phyloP scores from a whole-genome alignment of 2,329 filamentous ascomycete species.

The Pseudocercospora eumusae region DNA sequence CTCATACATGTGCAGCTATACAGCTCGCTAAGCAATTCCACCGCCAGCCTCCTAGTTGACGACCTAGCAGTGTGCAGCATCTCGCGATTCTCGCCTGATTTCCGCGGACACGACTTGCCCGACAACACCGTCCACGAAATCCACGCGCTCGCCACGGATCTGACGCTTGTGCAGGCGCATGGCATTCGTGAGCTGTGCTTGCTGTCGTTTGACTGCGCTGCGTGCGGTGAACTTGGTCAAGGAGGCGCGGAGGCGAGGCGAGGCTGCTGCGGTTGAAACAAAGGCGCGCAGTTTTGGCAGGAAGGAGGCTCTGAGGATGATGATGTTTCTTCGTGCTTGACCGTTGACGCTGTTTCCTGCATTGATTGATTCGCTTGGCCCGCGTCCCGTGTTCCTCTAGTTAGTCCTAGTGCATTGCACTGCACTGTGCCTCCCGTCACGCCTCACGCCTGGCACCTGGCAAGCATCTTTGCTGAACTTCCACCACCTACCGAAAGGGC shows the following conservation, averaged over 20 bases:
- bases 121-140: conserved; percentile 8
- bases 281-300: not conserved
- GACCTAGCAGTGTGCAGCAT: conserved; percentile 1
- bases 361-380: conserved; percentile 1
- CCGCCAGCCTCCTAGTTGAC: not conserved
- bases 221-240: conserved; percentile 12
- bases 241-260: conserved; percentile 1
- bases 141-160: conserved; percentile 7
- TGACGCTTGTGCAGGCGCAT: not conserved
- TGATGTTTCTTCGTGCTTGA: too few species aligned
- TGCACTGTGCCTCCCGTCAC: not conserved
- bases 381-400: too few species aligned
- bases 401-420: not conserved
- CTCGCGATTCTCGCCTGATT: not conserved
- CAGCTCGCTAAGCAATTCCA: conserved; percentile 8
- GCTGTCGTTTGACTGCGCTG: not conserved
- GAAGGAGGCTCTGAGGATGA: conserved; percentile 4
- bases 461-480: conserved; percentile 10
- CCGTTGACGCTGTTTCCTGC: conserved; percentile 5
- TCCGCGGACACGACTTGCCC: conserved; percentile 8
- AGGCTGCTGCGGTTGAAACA: conserved; percentile 5
- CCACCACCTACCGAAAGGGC: conserved; percentile 3
- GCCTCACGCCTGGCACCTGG: not conserved
- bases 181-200: conserved; percentile 1
- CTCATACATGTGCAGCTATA: conserved; percentile 12